Evolutionary conservation across 805 yeast species (phyloP).

Genomic region (Zygoascus tannicola): DNA sequence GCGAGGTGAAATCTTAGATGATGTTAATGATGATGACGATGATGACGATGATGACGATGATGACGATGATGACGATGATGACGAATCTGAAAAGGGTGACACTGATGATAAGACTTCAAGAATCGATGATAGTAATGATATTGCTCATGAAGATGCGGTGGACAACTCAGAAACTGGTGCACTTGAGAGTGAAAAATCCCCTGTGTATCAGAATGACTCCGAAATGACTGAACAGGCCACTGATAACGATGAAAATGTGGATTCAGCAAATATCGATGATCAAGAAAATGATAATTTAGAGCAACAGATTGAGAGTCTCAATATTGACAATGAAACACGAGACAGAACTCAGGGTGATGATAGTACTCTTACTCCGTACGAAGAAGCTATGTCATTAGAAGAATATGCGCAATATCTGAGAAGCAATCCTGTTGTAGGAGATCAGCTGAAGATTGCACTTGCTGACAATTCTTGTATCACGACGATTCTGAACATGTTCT

Average conservation of each 20-base stretch:
- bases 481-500: slow-evolving; percentile 63
- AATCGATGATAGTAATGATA: not conserved
- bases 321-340: slow-evolving; percentile 6
- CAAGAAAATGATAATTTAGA: slow-evolving; percentile 5
- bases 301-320: slow-evolving; percentile 18
- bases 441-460: slow-evolving; percentile 70
- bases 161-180: not conserved
- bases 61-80: not conserved
- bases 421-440: slow-evolving; percentile 69
- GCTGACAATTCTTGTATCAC: slow-evolving; percentile 64
- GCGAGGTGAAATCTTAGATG: slow-evolving; percentile 23
- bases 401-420: slow-evolving; percentile 38
- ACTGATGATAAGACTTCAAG: slow-evolving; percentile 2
- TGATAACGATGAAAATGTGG: slow-evolving; percentile 1
- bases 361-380: slow-evolving; percentile 20
- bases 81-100: slow-evolving; percentile 8
- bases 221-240: slow-evolving; percentile 10
- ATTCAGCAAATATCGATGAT: not conserved
- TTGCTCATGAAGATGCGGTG: not conserved
- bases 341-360: slow-evolving; percentile 16
- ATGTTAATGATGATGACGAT: slow-evolving; percentile 11
- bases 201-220: not conserved
- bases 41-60: slow-evolving; percentile 18
- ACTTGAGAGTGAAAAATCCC: not conserved
- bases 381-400: slow-evolving; percentile 12